Base-by-base conservation (phyloP, 305 asterid genomes). In the Fraxinus platypoda region DNA sequence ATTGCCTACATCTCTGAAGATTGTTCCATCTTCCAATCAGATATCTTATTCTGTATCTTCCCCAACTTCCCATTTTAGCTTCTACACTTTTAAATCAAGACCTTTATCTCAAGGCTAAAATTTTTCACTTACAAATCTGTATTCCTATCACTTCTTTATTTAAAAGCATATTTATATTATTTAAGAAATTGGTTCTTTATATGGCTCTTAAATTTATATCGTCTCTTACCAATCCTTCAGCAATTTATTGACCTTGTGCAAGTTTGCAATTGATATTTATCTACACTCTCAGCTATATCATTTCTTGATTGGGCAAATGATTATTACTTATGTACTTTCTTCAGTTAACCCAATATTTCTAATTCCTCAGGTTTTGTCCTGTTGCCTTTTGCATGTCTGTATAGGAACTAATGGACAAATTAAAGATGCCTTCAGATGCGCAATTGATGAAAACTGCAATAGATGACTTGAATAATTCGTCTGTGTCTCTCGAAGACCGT, bases 371-470 rank as follows among this genome's bases (percentile, higher is more conserved):
- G 11, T 85, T 74, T 84, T 33, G 80, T 80, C 49, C 7, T 34
- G 76, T 76, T 80, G 71, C 35, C 30, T 31, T 80, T 78, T 81
- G 83, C 28, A 76, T 87, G 52, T 70, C 77, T 38, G 19, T 74
- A 33, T 87, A 94, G 98, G 97, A 91, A 76, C 89, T 94, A 78
- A 81, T 93, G 91, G 97, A 91, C 82, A 91, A 86, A 89, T 75
- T 93, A 79, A 89, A 89, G 86, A 83, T 86, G 85, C 97, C 98
- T 34, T 94, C 97, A 85, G 98, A 94, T 86, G 94, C 94, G 46
- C 83, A 94, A 82, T 81, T 94, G 89, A 93, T 94, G 97, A 85
- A 83, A 85, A 83, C 88, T 84, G 94, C 97, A 12, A 91, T 94
- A 62, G 90, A 92, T 81, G 97, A 94, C 86, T 85, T 94, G 80